Evolutionary conservation across 805 yeast species (phyloP), one percentile per base, ranked within the genome.

Genomic region (Clavispora santaluciae): DNA sequence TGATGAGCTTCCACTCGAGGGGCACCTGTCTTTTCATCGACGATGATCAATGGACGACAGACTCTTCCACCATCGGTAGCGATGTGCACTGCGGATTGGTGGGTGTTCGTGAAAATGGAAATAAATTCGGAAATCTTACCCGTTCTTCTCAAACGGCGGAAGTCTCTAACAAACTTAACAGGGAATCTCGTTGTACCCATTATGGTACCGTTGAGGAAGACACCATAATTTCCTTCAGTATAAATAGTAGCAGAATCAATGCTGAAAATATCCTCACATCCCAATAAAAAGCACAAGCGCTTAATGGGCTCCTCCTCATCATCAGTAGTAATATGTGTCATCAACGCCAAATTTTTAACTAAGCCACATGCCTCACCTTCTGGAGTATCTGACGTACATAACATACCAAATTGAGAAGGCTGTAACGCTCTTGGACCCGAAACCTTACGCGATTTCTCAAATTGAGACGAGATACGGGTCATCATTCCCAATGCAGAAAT

Each of bases 341-440:
- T 93, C 35, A 93, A 73, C 1, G 99, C 99, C 61, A 93, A 72
- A 60, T 93, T 93, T 67, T 93, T 93, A 26, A 93, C 99, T 63
- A 93, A 76, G 58, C 99, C 99, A 79, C 99, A 93, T 0, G 99
- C 99, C 66, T 93, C 99, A 75, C 99, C 99, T 76, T 93, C 99
- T 1, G 99, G 99, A 0, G 99, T 93, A 76, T 93, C 99, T 0
- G 98, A 86, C 6, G 98, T 88, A 73, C 99, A 93, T 45, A 93
- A 73, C 98, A 93, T 93, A 60, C 99, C 99, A 63, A 93, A 93
- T 68, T 93, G 99, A 2, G 99, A 93, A 9, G 99, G 99, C 64
- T 93, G 99, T 50, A 93, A 74, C 12, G 99, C 97, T 76, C 99
- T 85, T 38, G 99, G 99, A 33, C 99, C 99, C 1, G 96, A 86